Evolutionary conservation across 1,284 basidiomycete species (phyloP).

Genomic region (Sporisorium iseilematis-ciliati): DNA sequence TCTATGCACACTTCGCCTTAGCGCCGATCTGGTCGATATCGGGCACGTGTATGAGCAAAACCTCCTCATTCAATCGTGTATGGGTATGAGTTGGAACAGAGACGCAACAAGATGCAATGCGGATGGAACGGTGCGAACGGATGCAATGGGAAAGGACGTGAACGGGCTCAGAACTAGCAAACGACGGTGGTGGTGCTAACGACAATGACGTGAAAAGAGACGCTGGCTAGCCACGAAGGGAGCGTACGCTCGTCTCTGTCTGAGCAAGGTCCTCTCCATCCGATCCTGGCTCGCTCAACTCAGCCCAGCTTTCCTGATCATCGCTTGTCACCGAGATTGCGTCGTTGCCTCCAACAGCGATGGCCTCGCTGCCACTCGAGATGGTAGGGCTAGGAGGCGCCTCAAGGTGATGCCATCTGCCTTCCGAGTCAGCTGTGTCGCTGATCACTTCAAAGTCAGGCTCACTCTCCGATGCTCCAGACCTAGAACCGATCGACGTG

Average conservation of each 20-base stretch:
- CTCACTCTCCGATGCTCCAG: conserved; percentile 17
- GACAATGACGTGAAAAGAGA: background rate
- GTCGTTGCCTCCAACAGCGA: conserved; percentile 11
- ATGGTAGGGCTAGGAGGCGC: conserved; percentile 36
- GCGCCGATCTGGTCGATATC: background rate
- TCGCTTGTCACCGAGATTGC: conserved; percentile 26
- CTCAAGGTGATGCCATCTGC: conserved; percentile 32
- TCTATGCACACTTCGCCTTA: background rate
- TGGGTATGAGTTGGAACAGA: conserved; percentile 1
- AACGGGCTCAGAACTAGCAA: no score
- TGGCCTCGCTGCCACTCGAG: conserved; percentile 30
- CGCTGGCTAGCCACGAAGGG: background rate
- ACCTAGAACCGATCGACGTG: conserved; percentile 5
- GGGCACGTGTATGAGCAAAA: background rate
- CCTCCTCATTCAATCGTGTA: conserved; percentile 3
- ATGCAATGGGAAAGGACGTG: conserved; percentile 1
- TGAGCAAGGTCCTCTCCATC: conserved; percentile 17
- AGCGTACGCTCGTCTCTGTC: conserved; percentile 9
- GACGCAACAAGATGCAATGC: conserved; percentile 6
- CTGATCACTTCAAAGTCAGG: conserved; percentile 45
- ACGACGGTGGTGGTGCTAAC: background rate
- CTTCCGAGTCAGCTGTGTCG: conserved; percentile 28
- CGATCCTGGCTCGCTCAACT: conserved; percentile 36
- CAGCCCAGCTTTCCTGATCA: conserved; percentile 48
- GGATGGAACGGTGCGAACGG: background rate